Evolutionary conservation across 805 yeast genomes (phyloP).

Genomic region (Sugiyamaella boreocaroliniensis): DNA sequence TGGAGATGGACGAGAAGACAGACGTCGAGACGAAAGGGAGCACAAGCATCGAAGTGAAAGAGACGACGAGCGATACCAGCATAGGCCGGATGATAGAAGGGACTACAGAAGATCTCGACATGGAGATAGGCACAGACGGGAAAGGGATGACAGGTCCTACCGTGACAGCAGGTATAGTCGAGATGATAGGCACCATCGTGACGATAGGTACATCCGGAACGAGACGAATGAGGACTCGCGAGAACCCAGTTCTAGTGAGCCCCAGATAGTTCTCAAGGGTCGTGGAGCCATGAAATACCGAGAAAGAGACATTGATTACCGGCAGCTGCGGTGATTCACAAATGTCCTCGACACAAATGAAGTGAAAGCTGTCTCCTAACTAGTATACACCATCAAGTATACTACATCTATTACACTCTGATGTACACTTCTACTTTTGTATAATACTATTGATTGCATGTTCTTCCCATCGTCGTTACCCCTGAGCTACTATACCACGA

Average conservation of each 20-base stretch:
- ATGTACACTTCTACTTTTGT: no score
- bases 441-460: no score
- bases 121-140: no score
- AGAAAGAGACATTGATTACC: constrained; percentile 1
- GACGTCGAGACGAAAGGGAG: neutral
- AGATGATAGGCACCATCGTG: neutral
- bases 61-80: neutral
- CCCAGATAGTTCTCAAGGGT: constrained; percentile 13
- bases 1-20: neutral
- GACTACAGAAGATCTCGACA: no score
- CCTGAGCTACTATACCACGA: no score
- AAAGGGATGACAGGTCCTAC: neutral
- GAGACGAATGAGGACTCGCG: neutral
- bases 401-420: no score
- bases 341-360: neutral
- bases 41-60: neutral
- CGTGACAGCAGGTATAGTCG: neutral
- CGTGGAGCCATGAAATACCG: constrained; percentile 17
- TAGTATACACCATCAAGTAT: no score
- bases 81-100: no score
- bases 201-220: neutral
- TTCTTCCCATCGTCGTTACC: no score
- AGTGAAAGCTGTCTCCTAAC: neutral
- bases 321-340: neutral
- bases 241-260: neutral